Base-by-base conservation (phyloP, 169 alveolate species). In the Eimeria zaria region DNA sequence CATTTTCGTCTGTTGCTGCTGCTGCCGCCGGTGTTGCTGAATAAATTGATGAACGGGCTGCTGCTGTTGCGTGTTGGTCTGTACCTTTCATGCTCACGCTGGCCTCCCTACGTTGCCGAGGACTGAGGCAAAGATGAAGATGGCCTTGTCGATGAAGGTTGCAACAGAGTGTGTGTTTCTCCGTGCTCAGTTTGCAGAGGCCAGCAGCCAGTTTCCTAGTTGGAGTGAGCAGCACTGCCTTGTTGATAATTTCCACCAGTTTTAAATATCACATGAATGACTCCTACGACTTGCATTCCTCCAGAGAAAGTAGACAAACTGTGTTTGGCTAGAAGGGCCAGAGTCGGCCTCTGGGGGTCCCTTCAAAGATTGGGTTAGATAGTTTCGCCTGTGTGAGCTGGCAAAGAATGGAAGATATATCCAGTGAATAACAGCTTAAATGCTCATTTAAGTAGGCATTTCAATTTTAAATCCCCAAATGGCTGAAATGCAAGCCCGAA, bases 1-100 rank as follows among this genome's bases (percentile, higher is more conserved):
- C 93, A 62, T 85, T 46, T 33, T 85, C 93, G 22, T 33, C 81
- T 33, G 41, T 58, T 44, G 76, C 78, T 58, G 39, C 55, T 58
- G 39, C 55, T 16, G 58, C 78, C 11, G 80, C 64, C 36, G 62
- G 64, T 39, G 60, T 20, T 39, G 53, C 60, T 41, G 87, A 67
- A 36, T 46, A n/a, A n/a, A 46, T 67, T 41, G 48, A 33, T 0
- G 78, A 33, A n/a, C n/a, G 24, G 53, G 51, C n/a, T 71, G 53
- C 30, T 9, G 48, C 51, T 36, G 81, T 39, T 39, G 14, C 30
- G 53, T 39, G 81, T 33, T 71, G 81, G 12, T 53, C 81, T 8
- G 53, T 39, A 30, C n/a, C 81, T 71, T 36, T 71, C 81, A 71
- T 71, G 8, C 81, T 36, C 16, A 30, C 53, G 11, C 81, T 11